A percentile compares a stretch with the other conserved stretches of the same genome.
These are phyloP conservation scores for Cokeromyces recurvatus DNA, from an alignment of 371 early-diverging fungal species.

Conservation along the genomic window DNA sequence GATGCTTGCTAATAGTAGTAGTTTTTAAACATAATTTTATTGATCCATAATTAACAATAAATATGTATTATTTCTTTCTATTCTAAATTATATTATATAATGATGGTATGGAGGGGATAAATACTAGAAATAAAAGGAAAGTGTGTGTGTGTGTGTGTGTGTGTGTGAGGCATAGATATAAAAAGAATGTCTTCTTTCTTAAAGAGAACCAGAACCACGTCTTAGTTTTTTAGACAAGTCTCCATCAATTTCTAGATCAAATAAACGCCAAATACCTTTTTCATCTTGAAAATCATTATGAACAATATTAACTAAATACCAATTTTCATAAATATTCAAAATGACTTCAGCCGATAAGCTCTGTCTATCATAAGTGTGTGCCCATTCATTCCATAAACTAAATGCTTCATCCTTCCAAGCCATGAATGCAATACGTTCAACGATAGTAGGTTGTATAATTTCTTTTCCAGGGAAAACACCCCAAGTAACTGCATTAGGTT, in stretches of 20 bases:
- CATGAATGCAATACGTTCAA: constrained; percentile 87
- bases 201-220: constrained; percentile 17
- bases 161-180: no score
- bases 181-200: no score
- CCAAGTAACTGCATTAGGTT: constrained; percentile 97
- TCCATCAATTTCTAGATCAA: constrained; percentile 50
- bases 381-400: constrained; percentile 93
- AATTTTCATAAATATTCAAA: constrained; percentile 65
- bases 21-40: no score
- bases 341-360: constrained; percentile 62
- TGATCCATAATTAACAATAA: no score
- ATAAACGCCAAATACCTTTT: constrained; percentile 69
- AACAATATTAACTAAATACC: constrained; percentile 93
- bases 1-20: no score
- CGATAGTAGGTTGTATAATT: constrained; percentile 95
- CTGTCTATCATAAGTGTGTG: constrained; percentile 64
- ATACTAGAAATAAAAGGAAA: no score
- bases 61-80: no score
- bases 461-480: constrained; percentile 98
- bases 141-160: no score
- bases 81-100: no score
- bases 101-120: no score
- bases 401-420: constrained; percentile 98
- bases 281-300: constrained; percentile 88
- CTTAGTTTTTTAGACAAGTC: constrained; percentile 30